Conservation (phyloP, 805 yeast genomes). For the Martiniozyma abietophila region DNA sequence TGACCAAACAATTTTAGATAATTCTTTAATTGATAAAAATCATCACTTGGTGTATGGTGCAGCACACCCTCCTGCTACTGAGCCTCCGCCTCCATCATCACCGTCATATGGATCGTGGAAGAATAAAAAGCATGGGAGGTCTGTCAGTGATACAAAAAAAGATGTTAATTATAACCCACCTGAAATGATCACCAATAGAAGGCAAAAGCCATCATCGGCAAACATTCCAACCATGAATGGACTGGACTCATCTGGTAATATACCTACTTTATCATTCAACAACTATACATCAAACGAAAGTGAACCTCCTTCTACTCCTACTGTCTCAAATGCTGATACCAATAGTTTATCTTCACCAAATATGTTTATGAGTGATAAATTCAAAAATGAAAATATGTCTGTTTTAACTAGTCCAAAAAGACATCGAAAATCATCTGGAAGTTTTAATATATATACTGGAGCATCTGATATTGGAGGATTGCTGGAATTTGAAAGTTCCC, state of each 20-base stretch:
- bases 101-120: not conserved
- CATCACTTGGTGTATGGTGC: slow-evolving; percentile 2
- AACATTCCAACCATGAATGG: not conserved
- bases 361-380: slow-evolving; percentile 20
- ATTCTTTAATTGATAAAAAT: not conserved
- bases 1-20: not conserved
- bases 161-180: slow-evolving; percentile 33
- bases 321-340: slow-evolving; percentile 3
- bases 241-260: not conserved
- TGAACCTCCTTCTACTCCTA: slow-evolving; percentile 4
- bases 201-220: slow-evolving; percentile 17
- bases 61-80: not conserved
- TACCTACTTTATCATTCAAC: slow-evolving; percentile 1
- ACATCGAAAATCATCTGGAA: slow-evolving; percentile 4
- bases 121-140: not conserved
- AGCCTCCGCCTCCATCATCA: not conserved
- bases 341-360: slow-evolving; percentile 12
- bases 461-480: slow-evolving; percentile 6
- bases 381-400: slow-evolving; percentile 8
- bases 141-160: slow-evolving; percentile 2
- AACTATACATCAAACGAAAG: slow-evolving; percentile 1
- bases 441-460: slow-evolving; percentile 6
- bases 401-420: not conserved
- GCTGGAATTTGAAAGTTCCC: slow-evolving; percentile 1
- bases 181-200: slow-evolving; percentile 58